Base-by-base conservation (phyloP, 805 yeast species). In the Metschnikowia noctiluminum region DNA sequence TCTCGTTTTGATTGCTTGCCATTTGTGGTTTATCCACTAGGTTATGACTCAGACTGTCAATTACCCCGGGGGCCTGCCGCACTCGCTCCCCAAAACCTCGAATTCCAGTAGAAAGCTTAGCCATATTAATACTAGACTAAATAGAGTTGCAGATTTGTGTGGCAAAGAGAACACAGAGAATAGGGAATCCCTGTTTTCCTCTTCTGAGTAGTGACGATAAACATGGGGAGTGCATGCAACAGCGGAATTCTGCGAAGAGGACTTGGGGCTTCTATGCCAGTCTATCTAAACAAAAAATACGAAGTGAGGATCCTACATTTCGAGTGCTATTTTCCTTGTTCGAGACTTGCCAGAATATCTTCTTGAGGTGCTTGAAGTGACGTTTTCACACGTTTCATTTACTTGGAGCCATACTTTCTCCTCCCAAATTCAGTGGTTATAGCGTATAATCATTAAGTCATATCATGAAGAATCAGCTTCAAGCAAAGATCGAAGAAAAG, bases 401-500 rank as follows among this genome's bases (percentile, higher is more conserved):
- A n/a, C n/a, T n/a, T n/a, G n/a, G 31, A 28, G 10, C 7, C 31
- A 28, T 11, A 11, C 31, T 7, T 28, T 11, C 11, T 28, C 31
- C 31, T 28, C 31, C 11, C 31, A 28, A 28, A 28, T 30, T 30
- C n/a, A n/a, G n/a, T n/a, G n/a, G n/a, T n/a, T n/a, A n/a, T n/a
- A n/a, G n/a, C n/a, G n/a, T n/a, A n/a, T n/a, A n/a, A n/a, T n/a
- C n/a, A n/a, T n/a, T n/a, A n/a, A n/a, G n/a, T n/a, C 10, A 11
- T 35, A 38, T 10, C 21, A 51, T 49, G 52, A 52, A 49, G 32
- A 46, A 37, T 10, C 38, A 48, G 2, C 48, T 55, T 35, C 59
- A 59, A 42, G 66, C 59, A 47, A 66, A 63, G 49, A 68, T 73
- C 32, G 65, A 61, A 4, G 80, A 77, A 43, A 82, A 82, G 55